Conservation (phyloP, 441 rosid species). For the Croton setiger region DNA sequence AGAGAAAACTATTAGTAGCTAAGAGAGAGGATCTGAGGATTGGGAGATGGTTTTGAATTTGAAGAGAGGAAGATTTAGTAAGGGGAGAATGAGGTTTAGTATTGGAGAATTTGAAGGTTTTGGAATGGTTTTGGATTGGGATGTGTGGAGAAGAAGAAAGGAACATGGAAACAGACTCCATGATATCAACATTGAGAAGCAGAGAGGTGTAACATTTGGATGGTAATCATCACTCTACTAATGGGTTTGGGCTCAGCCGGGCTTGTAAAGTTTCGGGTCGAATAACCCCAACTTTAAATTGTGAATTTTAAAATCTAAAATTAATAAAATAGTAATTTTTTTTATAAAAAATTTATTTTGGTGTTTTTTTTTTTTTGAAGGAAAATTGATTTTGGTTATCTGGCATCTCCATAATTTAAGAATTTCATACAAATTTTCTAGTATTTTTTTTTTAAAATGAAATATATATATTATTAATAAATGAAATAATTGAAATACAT, state of each 20-base stretch:
- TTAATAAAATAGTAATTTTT: too few species aligned
- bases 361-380: too few species aligned
- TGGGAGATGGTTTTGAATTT: constrained; percentile 12
- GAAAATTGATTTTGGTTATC: too few species aligned
- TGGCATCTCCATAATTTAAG: too few species aligned
- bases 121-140: constrained; percentile 33
- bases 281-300: too few species aligned
- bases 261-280: neutral
- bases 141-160: constrained; percentile 42
- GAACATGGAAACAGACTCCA: constrained; percentile 46
- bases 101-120: constrained; percentile 28
- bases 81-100: constrained; percentile 2
- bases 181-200: constrained; percentile 2
- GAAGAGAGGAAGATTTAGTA: constrained; percentile 6
- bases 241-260: neutral
- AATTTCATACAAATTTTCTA: too few species aligned
- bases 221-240: neutral
- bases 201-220: constrained; percentile 4
- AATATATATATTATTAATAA: too few species aligned
- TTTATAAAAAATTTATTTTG: too few species aligned
- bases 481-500: too few species aligned
- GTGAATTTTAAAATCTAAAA: neutral
- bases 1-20: constrained; percentile 29
- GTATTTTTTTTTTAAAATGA: too few species aligned
- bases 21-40: constrained; percentile 9